Evolutionary conservation across 1,284 basidiomycete genomes (phyloP), one percentile per base, ranked within the genome.

Genomic region (Leccinum fallax): DNA sequence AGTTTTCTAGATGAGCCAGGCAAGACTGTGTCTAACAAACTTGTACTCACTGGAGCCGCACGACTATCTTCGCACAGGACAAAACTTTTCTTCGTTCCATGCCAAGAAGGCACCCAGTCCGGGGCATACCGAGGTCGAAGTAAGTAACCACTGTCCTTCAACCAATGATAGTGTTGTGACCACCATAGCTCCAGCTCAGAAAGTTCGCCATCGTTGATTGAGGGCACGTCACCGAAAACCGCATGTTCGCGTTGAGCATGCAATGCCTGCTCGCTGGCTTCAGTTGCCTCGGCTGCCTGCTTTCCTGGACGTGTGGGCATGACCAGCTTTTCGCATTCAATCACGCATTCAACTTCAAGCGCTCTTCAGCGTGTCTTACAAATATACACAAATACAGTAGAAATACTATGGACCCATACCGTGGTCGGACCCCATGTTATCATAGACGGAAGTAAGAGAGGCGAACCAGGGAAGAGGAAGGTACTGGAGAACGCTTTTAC

Each of bases 31-130:
- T 46, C 16, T 9, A 4, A 16, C 16, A 36, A 16, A 11, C 5
- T 57, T 53, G 10, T 21, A 24, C 58, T 26, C 40, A 63, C 54
- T 21, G 34, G 34, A 5, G 59, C 55, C 7, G 53, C 55, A 32
- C 13, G 62, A 61, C 64, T 56, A 60, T 76, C 76, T 58, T 77
- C 76, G 54, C 67, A 71, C 5, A 58, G 16, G 4, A 53, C 28
- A 15, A 59, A 55, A 11, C 11, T 19, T 13, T 64, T 65, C 2
- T 64, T 63, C 2, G 62, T 64, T 46, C 59, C 64, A 32, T 61
- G 46, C 76, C 77, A 79, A 5, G 77, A 77, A 1, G 78, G 72
- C 5, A 65, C 55, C 76, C 78, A 79, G 30, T 69, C 74, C 6
- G 78, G 74, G 8, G 69, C 60, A 58, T 76, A 78, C 5, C 78